Percentiles rank a stretch among this genome's conserved stretches.
Conservation (phyloP, 306 rosid genomes). For the Cicer cuneatum region DNA sequence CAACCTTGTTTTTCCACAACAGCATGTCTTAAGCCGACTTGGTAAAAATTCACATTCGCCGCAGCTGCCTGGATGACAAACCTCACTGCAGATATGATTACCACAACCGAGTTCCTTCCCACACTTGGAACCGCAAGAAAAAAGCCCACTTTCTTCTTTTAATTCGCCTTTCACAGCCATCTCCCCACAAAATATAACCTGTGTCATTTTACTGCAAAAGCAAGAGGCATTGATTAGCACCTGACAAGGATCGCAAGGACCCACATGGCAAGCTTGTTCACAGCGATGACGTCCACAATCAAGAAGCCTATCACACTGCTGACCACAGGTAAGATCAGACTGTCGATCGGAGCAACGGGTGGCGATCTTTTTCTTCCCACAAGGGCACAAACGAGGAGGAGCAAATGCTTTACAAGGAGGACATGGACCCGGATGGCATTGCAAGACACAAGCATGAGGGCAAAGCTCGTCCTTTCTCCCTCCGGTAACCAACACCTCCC, state of each 20-base stretch:
- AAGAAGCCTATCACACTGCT: slow-evolving; percentile 76
- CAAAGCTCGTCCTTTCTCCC: slow-evolving; percentile 73
- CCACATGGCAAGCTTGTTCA: slow-evolving; percentile 71
- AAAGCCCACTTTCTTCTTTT: slow-evolving; percentile 69
- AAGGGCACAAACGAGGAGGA: slow-evolving; percentile 76
- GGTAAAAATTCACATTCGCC: slow-evolving; percentile 74
- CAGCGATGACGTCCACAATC: slow-evolving; percentile 81
- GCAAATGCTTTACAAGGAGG: slow-evolving; percentile 96
- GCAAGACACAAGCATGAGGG: slow-evolving; percentile 92
- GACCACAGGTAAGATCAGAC: slow-evolving; percentile 86
- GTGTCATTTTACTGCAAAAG: slow-evolving; percentile 68
- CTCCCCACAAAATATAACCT: slow-evolving; percentile 75
- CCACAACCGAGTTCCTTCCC: slow-evolving; percentile 70
- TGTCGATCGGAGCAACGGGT: slow-evolving; percentile 83
- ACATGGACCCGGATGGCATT: slow-evolving; percentile 98
- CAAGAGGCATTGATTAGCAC: slow-evolving; percentile 71
- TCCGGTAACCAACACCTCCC: slow-evolving; percentile 54
- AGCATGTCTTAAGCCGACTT: slow-evolving; percentile 68
- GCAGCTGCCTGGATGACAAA: slow-evolving; percentile 86
- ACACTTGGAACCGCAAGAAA: slow-evolving; percentile 70
- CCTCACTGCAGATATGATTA: slow-evolving; percentile 70
- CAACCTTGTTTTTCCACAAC: slow-evolving; percentile 82
- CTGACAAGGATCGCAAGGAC: slow-evolving; percentile 84
- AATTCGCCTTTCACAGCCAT: slow-evolving; percentile 81
- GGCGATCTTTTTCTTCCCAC: slow-evolving; percentile 83